Conservation (phyloP, 176 grass and related monocot genomes). For the Eleusine indica region DNA sequence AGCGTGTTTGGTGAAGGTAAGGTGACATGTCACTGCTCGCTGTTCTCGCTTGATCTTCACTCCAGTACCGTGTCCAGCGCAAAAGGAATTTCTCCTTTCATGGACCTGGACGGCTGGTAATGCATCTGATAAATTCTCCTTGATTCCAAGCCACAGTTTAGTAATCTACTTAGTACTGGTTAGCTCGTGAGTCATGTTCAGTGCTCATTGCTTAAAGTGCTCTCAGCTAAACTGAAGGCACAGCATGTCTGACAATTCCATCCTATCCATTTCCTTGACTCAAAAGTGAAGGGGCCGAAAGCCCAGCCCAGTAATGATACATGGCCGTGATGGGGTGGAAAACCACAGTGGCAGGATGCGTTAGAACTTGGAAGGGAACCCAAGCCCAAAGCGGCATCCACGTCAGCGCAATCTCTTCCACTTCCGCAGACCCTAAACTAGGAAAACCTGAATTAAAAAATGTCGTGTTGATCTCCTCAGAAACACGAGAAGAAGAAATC, state of each 20-base stretch:
- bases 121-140: not conserved
- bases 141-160: not conserved
- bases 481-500: not conserved
- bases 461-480: not conserved
- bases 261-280: no score
- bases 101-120: not conserved
- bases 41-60: not conserved
- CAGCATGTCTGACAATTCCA: no score
- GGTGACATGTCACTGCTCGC: not conserved
- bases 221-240: no score
- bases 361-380: not conserved
- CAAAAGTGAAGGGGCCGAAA: no score
- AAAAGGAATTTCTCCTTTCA: slow-evolving; percentile 4
- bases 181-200: not conserved
- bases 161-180: not conserved
- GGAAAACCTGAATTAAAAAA: not conserved
- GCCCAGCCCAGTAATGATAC: not conserved
- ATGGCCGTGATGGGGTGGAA: not conserved
- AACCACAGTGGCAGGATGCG: not conserved
- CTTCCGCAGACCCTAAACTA: not conserved
- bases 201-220: no score
- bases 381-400: not conserved
- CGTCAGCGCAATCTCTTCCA: not conserved
- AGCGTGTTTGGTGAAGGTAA: not conserved
- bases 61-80: not conserved